phyloP scores from a whole-genome alignment of 305 asterid species.

The Petunia hybrid region DNA sequence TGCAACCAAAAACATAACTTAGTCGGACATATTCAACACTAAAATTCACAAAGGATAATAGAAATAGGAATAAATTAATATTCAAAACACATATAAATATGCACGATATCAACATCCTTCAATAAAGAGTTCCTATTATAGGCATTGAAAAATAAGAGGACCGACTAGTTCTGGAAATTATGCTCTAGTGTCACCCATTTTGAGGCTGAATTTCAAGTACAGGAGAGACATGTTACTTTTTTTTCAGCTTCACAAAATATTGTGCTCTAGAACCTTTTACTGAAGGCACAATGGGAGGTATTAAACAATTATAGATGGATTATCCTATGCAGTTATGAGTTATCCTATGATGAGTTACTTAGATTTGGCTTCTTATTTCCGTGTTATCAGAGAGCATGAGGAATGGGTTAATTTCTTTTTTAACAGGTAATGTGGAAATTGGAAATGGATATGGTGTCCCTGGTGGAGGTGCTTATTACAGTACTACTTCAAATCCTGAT shows the following conservation, averaged over 20 bases:
- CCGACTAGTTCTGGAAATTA: background rate
- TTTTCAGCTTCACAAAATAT: constrained; percentile 24
- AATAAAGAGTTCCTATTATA: background rate
- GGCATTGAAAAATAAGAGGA: background rate
- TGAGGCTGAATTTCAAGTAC: constrained; percentile 18
- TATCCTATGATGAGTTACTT: background rate
- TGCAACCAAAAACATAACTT: too few species aligned
- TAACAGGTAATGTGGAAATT: constrained; percentile 80
- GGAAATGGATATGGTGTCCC: constrained; percentile 99
- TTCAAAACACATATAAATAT: too few species aligned
- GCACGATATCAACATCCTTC: too few species aligned
- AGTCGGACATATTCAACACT: too few species aligned
- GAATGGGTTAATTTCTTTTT: constrained; percentile 21
- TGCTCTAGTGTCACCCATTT: background rate
- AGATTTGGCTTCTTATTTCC: background rate
- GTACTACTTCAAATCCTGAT: constrained; percentile 51
- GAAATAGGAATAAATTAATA: too few species aligned
- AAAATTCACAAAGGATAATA: too few species aligned
- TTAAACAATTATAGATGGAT: constrained; percentile 14
- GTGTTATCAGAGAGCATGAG: background rate
- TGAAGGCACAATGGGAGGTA: background rate
- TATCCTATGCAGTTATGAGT: background rate
- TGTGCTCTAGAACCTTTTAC: background rate
- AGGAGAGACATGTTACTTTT: background rate
- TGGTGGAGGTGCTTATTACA: constrained; percentile 91